These are phyloP conservation scores for Gracilaria gracilis DNA, from an alignment of 23 red algal genomes.

Conservation along the genomic window DNA sequence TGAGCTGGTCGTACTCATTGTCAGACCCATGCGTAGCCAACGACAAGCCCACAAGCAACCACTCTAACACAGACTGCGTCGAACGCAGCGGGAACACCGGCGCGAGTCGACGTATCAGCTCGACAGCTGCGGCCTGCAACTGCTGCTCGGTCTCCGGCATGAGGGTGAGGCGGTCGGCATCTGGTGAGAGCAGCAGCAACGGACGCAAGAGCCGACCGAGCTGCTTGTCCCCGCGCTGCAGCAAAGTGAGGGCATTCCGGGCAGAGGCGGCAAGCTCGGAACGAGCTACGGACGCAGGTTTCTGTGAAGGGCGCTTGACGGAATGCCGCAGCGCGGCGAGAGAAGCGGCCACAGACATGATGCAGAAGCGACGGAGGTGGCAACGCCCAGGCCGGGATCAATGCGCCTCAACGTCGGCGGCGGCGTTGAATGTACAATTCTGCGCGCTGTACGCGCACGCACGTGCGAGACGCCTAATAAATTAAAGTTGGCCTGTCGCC, in stretches of 20 bases:
- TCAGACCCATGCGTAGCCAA: slow-evolving; percentile 2
- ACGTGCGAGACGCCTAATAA: too few relatives aligned
- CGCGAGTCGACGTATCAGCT: slow-evolving; percentile 3
- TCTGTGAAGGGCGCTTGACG: not conserved
- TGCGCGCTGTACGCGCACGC: too few relatives aligned
- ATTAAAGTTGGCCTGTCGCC: too few relatives aligned
- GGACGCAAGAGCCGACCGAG: slow-evolving; percentile 1
- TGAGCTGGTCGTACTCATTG: slow-evolving; percentile 46
- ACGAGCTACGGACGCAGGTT: slow-evolving; percentile 16
- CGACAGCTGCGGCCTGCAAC: slow-evolving; percentile 25
- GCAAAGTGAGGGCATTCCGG: slow-evolving; percentile 19
- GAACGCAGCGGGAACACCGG: slow-evolving; percentile 43
- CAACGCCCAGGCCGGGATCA: not conserved
- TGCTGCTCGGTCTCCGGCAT: not conserved
- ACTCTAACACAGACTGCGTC: slow-evolving; percentile 28
- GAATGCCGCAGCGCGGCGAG: slow-evolving; percentile 16
- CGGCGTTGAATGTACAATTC: too few relatives aligned
- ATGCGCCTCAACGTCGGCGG: not conserved
- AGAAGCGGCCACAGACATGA: slow-evolving; percentile 15
- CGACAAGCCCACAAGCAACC: slow-evolving; percentile 43
- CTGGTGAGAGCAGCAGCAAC: slow-evolving; percentile 43
- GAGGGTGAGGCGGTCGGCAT: slow-evolving; percentile 38
- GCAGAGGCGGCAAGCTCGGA: slow-evolving; percentile 31
- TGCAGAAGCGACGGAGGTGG: not conserved
- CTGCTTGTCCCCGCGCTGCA: slow-evolving; percentile 23